Conservation (phyloP, 2,329 filamentous ascomycete genomes). For the Tolypocladium inflatum region DNA sequence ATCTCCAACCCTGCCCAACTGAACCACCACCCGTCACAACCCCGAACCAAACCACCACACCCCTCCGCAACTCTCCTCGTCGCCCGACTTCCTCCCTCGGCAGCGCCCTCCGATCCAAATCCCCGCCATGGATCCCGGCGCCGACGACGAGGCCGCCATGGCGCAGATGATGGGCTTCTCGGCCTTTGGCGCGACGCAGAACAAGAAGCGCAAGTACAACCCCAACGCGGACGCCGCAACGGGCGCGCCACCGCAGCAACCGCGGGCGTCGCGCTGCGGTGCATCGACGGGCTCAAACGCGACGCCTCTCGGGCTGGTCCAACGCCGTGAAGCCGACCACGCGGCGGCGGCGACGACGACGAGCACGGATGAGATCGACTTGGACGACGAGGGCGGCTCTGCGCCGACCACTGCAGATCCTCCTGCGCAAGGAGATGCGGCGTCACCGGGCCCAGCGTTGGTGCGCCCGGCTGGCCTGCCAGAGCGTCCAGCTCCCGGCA, state of each 20-base stretch:
- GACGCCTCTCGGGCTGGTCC: conserved; percentile 21
- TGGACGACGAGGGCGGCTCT: conserved; percentile 27
- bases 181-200: conserved; percentile 50
- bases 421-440: not conserved
- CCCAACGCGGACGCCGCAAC: conserved; percentile 36
- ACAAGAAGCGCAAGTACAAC: conserved; percentile 60
- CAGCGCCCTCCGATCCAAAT: not conserved
- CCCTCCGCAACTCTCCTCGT: not conserved
- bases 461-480: conserved; percentile 23
- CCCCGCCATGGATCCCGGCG: conserved; percentile 8
- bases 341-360: conserved; percentile 5
- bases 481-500: conserved; percentile 16
- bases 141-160: conserved; percentile 38
- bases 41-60: not conserved
- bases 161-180: conserved; percentile 65
- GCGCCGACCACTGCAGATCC: not conserved
- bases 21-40: not conserved
- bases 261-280: not conserved
- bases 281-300: conserved; percentile 26
- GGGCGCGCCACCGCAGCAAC: not conserved
- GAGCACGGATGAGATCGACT: conserved; percentile 37
- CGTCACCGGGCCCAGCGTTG: conserved; percentile 10
- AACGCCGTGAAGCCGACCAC: conserved; percentile 2
- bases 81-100: not conserved
- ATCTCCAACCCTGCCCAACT: not conserved